phyloP scores from a whole-genome alignment of 2,329 filamentous ascomycete genomes.

The Fusarium sp. region DNA sequence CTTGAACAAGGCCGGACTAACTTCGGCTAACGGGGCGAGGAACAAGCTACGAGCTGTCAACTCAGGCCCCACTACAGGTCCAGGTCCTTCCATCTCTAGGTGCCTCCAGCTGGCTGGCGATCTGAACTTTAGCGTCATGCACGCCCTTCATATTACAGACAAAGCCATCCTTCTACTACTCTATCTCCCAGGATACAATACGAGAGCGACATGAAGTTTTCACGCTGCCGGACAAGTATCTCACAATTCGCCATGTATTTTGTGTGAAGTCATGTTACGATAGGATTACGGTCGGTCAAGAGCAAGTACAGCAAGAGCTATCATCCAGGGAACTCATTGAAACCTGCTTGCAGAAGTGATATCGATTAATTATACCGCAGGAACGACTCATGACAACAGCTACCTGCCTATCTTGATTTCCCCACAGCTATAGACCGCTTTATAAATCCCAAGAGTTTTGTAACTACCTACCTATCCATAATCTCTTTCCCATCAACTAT shows the following conservation, averaged over 20 bases:
- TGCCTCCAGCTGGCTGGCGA: not conserved
- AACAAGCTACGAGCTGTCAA: not conserved
- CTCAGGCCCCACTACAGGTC: not conserved
- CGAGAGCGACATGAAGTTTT: not conserved
- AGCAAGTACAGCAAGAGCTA: not conserved
- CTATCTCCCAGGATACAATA: not conserved
- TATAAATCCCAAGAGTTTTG: slow-evolving; percentile 7
- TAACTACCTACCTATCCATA: not conserved
- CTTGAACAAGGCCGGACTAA: slow-evolving; percentile 39
- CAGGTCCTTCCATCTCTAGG: not conserved
- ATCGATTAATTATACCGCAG: not conserved
- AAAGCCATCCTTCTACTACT: not conserved
- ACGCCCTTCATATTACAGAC: slow-evolving; percentile 25
- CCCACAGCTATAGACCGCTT: not conserved
- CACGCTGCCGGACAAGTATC: not conserved
- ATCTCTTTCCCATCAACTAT: not conserved
- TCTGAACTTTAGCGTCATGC: slow-evolving; percentile 15
- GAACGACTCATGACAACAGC: slow-evolving; percentile 3
- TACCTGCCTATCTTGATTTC: not conserved
- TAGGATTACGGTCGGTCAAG: not conserved
- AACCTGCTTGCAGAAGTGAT: not conserved
- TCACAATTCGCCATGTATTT: not conserved
- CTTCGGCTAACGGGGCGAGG: slow-evolving; percentile 35
- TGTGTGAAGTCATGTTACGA: not conserved
- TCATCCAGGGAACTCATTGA: not conserved